Conservation (phyloP, 345 rosid genomes). For the Corymbia maculata region DNA sequence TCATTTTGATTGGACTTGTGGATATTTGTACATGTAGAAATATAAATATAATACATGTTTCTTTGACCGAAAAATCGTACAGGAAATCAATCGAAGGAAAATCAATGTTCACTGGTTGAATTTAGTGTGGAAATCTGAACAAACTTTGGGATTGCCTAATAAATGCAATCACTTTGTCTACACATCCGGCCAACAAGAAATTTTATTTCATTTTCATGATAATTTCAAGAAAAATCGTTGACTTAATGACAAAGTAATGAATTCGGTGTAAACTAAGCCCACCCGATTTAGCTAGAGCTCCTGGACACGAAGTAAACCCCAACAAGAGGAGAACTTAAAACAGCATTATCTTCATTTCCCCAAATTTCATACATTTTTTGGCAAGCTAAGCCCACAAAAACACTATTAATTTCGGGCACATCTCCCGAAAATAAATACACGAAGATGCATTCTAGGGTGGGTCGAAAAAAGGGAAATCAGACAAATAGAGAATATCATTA, state of each 20-base stretch:
- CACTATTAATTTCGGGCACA: background rate
- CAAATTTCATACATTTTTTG: background rate
- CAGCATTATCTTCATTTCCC: background rate
- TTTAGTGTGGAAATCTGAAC: background rate
- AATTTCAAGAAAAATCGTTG: background rate
- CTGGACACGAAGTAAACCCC: background rate
- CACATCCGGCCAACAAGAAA: background rate
- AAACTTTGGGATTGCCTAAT: background rate
- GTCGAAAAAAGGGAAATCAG: accelerated
- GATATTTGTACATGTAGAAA: background rate
- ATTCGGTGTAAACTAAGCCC: background rate
- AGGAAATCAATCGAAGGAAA: background rate
- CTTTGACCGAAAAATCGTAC: background rate
- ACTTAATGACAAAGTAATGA: background rate
- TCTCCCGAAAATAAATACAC: background rate
- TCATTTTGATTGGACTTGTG: background rate
- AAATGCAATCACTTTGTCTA: background rate
- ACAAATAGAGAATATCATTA: background rate
- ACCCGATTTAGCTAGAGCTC: background rate
- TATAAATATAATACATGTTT: background rate
- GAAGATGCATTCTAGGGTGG: background rate
- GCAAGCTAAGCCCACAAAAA: background rate
- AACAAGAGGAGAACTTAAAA: background rate
- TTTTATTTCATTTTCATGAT: background rate
- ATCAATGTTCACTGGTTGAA: background rate